Percentiles rank a stretch among this genome's conserved stretches.
Conservation (phyloP, 352 stramenopile genomes). For the Plasmopara halstedii region DNA sequence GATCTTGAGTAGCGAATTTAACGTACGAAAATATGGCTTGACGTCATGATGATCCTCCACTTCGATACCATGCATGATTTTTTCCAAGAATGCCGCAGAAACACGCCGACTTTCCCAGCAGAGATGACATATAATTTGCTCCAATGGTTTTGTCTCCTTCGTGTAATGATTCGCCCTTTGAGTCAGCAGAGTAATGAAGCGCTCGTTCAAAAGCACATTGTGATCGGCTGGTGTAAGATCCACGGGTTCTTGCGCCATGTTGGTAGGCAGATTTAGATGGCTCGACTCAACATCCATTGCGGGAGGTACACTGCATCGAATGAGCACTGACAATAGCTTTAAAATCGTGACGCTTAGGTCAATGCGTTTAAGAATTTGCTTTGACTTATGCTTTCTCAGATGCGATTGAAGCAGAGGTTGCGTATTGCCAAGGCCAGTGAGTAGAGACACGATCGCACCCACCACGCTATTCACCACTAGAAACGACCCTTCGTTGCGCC, state of each 20-base stretch:
- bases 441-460: constrained; percentile 57
- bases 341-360: constrained; percentile 62
- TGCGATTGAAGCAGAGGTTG: constrained; percentile 60
- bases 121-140: constrained; percentile 70
- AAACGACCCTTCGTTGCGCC: constrained; percentile 77
- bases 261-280: constrained; percentile 36
- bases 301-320: constrained; percentile 62
- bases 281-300: constrained; percentile 49
- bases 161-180: constrained; percentile 68
- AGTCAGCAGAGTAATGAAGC: constrained; percentile 67
- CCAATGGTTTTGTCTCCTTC: constrained; percentile 71
- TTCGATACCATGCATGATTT: constrained; percentile 70
- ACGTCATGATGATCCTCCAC: constrained; percentile 78
- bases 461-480: constrained; percentile 78
- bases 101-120: constrained; percentile 70
- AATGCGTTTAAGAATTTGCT: constrained; percentile 71
- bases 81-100: constrained; percentile 49
- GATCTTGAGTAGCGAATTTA: constrained; percentile 75
- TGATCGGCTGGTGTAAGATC: constrained; percentile 50
- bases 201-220: constrained; percentile 63
- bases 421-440: constrained; percentile 47
- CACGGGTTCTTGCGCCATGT: constrained; percentile 66
- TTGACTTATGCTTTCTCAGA: constrained; percentile 59
- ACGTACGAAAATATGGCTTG: constrained; percentile 84
- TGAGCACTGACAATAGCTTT: constrained; percentile 64